Base-by-base conservation (phyloP, 306 rosid genomes). In the Spatholobus suberectus region DNA sequence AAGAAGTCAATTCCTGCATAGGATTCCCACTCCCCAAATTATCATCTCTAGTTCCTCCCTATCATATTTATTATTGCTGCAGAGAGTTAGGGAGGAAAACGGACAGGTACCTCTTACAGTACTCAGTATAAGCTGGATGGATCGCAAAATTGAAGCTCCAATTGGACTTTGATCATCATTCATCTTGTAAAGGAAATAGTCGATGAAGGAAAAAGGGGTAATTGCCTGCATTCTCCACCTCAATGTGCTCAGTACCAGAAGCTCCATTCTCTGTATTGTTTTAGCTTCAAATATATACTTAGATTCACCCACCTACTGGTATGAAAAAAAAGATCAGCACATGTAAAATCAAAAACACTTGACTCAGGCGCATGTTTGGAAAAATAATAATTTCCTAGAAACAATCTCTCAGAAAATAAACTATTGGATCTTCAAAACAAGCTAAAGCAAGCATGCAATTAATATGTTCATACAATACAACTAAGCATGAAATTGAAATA, bases 191-290 rank as follows among this genome's bases (percentile, higher is more conserved):
- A 96, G 95, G 86, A 89, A 96, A 82, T 85, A 80, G 70, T 94
- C 99, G 8, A 94, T 84, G 96, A 85, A 96, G 46, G 98, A 90
- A 87, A 94, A 94, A 8, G 99, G 99, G 29, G 98, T 96, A 52
- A 92, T 87, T 23, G 98, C 85, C 47, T 89, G 98, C 99, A 96
- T 91, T 86, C 96, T 92, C 99, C 99, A 96, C 24, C 81, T 88
- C 86, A 96, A 85, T 37, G 97, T 89, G 90, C 89, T 96, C 83
- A 96, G 87, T 13, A 96, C 87, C 73, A 94, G 37, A 85, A 96
- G 97, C 88, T 96, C 99, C 97, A 92, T 92, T 62, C 92, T 96
- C 59, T 85, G 89, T 32, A 96, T 89, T 49, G 97, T 89, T 90
- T 87, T 89, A 1, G 94, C 90, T 81, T 96, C 99, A 71, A 96